Base-by-base conservation (phyloP, 2,329 filamentous ascomycete species). In the Sarocladiaceae sp. region DNA sequence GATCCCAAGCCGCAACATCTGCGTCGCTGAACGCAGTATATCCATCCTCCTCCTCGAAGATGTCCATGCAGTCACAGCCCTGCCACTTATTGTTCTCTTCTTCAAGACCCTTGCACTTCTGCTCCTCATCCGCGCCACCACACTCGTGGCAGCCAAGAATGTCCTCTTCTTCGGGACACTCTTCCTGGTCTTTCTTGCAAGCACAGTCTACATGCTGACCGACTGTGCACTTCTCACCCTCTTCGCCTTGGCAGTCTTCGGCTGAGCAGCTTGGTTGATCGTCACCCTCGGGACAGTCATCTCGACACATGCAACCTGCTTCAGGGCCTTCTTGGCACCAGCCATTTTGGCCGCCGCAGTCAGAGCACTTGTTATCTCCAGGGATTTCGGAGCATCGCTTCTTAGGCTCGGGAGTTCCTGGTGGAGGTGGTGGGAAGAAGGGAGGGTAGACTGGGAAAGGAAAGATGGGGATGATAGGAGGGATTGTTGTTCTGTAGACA, bases 71-170 rank as follows among this genome's bases (percentile, higher is more conserved):
- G n/a, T 40, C 37, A n/a, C 37, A 40, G 17, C 15, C 37, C 37
- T 40, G 20, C 37, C 37, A 40, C 37, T 40, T 40, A 15, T 40
- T 23, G 18, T 40, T 40, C 37, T 40, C 37, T 20, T 40, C 37
- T 15, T 40, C 37, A 20, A 40, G 37, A 6, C 37, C 37, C 17
- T 40, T 40, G 20, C 37, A 40, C 37, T 40, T 40, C 7, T 40
- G 13, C 11, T 40, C 17, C 7, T 40, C 37, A 15, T 40, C 20
- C 8, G 37, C 18, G 4, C 37, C 37, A 7, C 37, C 37, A 23
- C 37, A 40, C 18, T 40, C 37, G 23, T 40, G 8, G 37, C 37
- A 40, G 37, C 37, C 37, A 8, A 40, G 37, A 15, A 40, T 40
- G 8, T 40, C 37, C 20, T 40, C 37, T 4, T 20, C 37, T 20